Evolutionary conservation across 2,329 filamentous ascomycete genomes (phyloP).

Genomic region (Verticillium nonalfalfae): DNA sequence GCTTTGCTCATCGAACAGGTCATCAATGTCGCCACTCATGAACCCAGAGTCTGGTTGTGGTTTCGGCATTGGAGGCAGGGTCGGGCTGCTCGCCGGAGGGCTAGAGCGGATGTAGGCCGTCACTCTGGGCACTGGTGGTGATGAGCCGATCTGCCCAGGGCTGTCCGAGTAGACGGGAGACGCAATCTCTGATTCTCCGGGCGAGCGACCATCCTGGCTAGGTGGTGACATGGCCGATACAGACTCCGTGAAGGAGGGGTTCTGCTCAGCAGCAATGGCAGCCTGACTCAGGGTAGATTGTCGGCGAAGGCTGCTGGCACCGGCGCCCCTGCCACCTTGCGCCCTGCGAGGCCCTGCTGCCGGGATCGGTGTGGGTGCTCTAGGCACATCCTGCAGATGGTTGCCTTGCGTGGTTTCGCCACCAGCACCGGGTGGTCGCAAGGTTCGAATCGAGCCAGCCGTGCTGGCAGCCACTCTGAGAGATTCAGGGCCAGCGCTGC

Average conservation of each 20-base stretch:
- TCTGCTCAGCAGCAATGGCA: constrained; percentile 24
- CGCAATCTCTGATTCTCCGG: constrained; percentile 42
- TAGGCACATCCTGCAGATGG: constrained; percentile 65
- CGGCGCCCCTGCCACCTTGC: constrained; percentile 20
- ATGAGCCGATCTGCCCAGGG: constrained; percentile 80
- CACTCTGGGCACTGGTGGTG: constrained; percentile 71
- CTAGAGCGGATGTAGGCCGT: constrained; percentile 49
- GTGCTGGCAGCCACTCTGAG: constrained; percentile 87
- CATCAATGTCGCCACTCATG: constrained; percentile 72
- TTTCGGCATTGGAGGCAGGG: constrained; percentile 57
- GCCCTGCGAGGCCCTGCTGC: constrained; percentile 25
- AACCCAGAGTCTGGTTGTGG: constrained; percentile 72
- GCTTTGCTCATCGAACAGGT: constrained; percentile 54
- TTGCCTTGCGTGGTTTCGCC: constrained; percentile 33
- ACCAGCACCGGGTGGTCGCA: constrained; percentile 62
- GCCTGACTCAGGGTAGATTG: constrained; percentile 52
- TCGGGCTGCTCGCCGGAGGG: constrained; percentile 74
- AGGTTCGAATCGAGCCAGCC: constrained; percentile 77
- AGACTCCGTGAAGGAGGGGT: constrained; percentile 28
- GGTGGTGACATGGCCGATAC: constrained; percentile 37
- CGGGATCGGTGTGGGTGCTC: constrained; percentile 72
- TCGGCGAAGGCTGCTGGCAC: constrained; percentile 49
- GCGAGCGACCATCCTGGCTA: constrained; percentile 46
- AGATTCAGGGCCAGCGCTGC: constrained; percentile 67
- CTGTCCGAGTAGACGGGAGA: constrained; percentile 55